Base-by-base conservation (phyloP, 306 rosid species). In the Lathyrus sativus region DNA sequence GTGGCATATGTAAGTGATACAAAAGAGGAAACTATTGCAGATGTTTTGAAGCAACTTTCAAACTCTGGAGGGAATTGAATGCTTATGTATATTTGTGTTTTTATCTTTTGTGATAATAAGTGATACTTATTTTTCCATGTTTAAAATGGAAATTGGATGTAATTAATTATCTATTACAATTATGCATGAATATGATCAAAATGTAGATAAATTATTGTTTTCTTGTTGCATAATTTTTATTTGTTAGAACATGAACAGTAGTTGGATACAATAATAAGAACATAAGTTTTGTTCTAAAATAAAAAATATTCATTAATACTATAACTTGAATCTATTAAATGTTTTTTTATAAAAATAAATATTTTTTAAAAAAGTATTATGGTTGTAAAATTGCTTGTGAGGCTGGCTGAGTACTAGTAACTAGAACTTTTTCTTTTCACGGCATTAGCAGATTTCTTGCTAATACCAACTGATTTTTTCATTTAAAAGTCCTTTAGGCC, bases 41-140 rank as follows among this genome's bases (percentile, higher is more conserved):
- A 76, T 31, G 66, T 60, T 62, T 69, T 76, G 71, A 76, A 76
- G 43, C 71, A 69, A 62, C 63, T 62, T n/a, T 76, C 80, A 45
- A 76, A 15, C 31, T 13, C 71, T 31, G 80, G 75, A 58, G 65
- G 75, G 28, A 61, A 28, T 13, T 76, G 80, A 75, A 54, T 59
- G 44, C 56, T 63, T 35, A 29, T 19, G 18, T 18, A 37, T 24
- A 44, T 12, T 65, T 58, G 43, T n/a, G 33, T 28, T 33, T 54
- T 62, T 29, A 15, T 71, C 38, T 18, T 8, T 55, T 42, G 4
- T 37, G 9, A 71, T 9, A 59, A 9, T 2, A 37, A 48, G 17
- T 48, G 19, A 57, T 67, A 42, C 48, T 42, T 42, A 72, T 51
- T 4, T 71, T 57, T 39, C 35, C 37, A 72, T 19, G 35, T 68